A percentile compares a stretch with the other conserved stretches of the same genome.
These are phyloP conservation scores for Myxozyma vanderwaltii DNA, from an alignment of 805 yeast genomes.

Conservation along the genomic window DNA sequence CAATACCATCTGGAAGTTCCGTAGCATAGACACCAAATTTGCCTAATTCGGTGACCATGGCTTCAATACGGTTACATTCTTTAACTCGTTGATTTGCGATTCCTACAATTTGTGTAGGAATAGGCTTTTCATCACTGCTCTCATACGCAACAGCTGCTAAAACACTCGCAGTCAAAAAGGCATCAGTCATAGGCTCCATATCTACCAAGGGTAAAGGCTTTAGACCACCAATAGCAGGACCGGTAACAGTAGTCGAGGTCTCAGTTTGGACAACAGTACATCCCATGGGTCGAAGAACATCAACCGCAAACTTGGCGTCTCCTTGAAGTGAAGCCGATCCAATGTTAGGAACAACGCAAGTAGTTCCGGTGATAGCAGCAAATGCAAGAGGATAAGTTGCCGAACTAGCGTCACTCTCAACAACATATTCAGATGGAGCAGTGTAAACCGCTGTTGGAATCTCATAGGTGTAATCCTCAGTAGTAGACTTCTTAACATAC, in stretches of 20 bases:
- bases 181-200: conserved; percentile 99
- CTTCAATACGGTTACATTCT: conserved; percentile 93
- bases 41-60: conserved; percentile 86
- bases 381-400: conserved; percentile 97
- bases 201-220: conserved; percentile 76
- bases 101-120: conserved; percentile 80
- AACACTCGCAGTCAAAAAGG: conserved; percentile 93
- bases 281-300: conserved; percentile 93
- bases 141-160: conserved; percentile 84
- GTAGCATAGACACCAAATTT: conserved; percentile 86
- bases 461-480: conserved; percentile 81
- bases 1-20: conserved; percentile 91
- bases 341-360: conserved; percentile 90
- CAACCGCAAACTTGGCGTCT: conserved; percentile 94
- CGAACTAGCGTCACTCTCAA: conserved; percentile 96
- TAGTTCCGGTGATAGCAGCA: conserved; percentile 94
- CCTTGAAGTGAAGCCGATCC: conserved; percentile 93
- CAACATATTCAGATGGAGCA: conserved; percentile 81
- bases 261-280: conserved; percentile 82
- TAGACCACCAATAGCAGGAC: conserved; percentile 72
- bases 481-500: conserved; percentile 63
- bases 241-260: conserved; percentile 87
- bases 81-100: conserved; percentile 98
- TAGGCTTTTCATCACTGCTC: conserved; percentile 45
- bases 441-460: conserved; percentile 81